A percentile compares a stretch with the other conserved stretches of the same genome.
These are phyloP conservation scores for Phytophthora fragariae DNA, from an alignment of 352 stramenopile genomes.

Conservation along the genomic window DNA sequence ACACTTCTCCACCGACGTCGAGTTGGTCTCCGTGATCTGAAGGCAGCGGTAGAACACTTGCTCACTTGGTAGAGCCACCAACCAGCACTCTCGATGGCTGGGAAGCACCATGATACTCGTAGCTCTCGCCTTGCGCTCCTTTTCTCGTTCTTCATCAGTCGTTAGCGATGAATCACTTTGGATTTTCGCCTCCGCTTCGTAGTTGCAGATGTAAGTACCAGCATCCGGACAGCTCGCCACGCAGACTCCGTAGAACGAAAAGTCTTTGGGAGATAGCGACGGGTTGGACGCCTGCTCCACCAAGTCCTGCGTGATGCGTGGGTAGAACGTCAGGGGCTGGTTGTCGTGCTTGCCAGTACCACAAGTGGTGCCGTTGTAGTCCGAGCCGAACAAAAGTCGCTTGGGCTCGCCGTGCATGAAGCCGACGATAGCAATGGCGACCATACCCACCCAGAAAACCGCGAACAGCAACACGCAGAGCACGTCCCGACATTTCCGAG, in stretches of 20 bases:
- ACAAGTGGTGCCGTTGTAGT: slow-evolving; percentile 83
- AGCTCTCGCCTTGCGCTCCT: slow-evolving; percentile 54
- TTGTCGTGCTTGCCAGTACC: slow-evolving; percentile 49
- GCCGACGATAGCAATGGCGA: slow-evolving; percentile 60
- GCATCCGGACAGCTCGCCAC: slow-evolving; percentile 57
- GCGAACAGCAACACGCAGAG: slow-evolving; percentile 73
- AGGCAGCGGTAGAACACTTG: slow-evolving; percentile 85
- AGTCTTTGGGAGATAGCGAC: slow-evolving; percentile 49
- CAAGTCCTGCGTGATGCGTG: slow-evolving; percentile 80
- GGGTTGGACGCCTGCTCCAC: slow-evolving; percentile 59
- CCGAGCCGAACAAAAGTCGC: slow-evolving; percentile 71
- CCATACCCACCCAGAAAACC: slow-evolving; percentile 82
- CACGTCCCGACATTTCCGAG: slow-evolving; percentile 74
- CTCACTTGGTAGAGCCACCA: slow-evolving; percentile 69
- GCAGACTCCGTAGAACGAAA: slow-evolving; percentile 80
- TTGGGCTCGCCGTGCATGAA: slow-evolving; percentile 73
- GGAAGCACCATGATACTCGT: slow-evolving; percentile 42
- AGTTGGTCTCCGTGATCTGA: slow-evolving; percentile 67
- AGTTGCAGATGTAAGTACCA: slow-evolving; percentile 77
- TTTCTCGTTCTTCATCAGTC: slow-evolving; percentile 51
- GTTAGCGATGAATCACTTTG: slow-evolving; percentile 43
- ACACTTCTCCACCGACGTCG: slow-evolving; percentile 71
- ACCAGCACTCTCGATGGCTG: slow-evolving; percentile 58
- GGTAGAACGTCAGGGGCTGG: slow-evolving; percentile 70
- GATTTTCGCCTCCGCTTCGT: slow-evolving; percentile 71